phyloP scores from a whole-genome alignment of 1,139 yeast species.

The Lodderomyces metapsilosis region DNA sequence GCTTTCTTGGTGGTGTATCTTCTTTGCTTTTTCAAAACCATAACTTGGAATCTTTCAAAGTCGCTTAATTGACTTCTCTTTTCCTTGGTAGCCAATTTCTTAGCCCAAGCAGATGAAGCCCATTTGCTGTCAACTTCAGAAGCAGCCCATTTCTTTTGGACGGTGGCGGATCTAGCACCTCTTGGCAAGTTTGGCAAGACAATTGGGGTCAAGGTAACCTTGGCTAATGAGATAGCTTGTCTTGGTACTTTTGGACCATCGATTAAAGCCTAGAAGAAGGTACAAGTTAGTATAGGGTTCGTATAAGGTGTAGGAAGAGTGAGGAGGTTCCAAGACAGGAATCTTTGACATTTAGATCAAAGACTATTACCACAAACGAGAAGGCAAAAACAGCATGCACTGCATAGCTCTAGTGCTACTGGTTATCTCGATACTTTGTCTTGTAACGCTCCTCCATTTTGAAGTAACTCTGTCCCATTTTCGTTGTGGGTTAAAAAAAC shows the following conservation, averaged over 20 bases:
- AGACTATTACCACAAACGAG: too few relatives aligned
- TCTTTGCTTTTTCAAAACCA: slow-evolving; percentile 96
- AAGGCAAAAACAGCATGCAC: too few relatives aligned
- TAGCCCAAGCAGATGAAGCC: slow-evolving; percentile 95
- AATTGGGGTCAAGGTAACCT: slow-evolving; percentile 90
- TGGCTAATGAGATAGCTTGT: slow-evolving; percentile 85
- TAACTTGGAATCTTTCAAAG: slow-evolving; percentile 99
- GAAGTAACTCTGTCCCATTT: not conserved
- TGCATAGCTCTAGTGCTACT: too few relatives aligned
- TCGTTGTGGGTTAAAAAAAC: slow-evolving; percentile 42
- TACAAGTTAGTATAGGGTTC: slow-evolving; percentile 23
- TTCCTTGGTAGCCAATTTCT: slow-evolving; percentile 93
- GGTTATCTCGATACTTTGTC: not conserved
- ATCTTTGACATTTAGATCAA: too few relatives aligned
- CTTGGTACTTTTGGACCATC: slow-evolving; percentile 97
- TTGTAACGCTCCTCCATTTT: slow-evolving; percentile 1
- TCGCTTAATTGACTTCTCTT: slow-evolving; percentile 91
- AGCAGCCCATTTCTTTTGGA: slow-evolving; percentile 92
- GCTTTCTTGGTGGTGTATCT: slow-evolving; percentile 88
- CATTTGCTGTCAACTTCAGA: slow-evolving; percentile 87
- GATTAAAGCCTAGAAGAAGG: slow-evolving; percentile 62
- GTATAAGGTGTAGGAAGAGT: not conserved
- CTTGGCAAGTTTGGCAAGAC: slow-evolving; percentile 85
- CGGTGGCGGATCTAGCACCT: slow-evolving; percentile 86
- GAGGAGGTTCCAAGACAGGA: too few relatives aligned